Base-by-base conservation (phyloP, 805 yeast genomes). In the Hagleromyces aurorensis region DNA sequence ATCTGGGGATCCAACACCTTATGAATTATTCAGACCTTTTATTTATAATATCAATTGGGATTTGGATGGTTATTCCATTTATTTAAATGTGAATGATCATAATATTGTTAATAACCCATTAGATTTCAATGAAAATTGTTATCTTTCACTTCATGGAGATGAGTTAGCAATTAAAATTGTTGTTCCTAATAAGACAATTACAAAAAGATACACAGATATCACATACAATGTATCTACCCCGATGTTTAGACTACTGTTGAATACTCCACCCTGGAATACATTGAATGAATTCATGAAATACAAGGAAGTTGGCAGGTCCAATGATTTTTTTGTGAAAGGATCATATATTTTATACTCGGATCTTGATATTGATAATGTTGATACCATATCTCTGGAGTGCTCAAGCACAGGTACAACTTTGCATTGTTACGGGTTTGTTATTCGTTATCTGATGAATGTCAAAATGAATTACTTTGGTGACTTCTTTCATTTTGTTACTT, bases 201-300 rank as follows among this genome's bases (percentile, higher is more conserved):
- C 70, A 21, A 57, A 69, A 20, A 70, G 68, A 29, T 65, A 69
- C 3, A 70, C 72, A 1, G 65, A 69, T 0, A 61, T 79, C 10
- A 58, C 65, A 10, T 83, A 66, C 43, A 53, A 56, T 1, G 40
- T 79, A 2, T 39, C 40, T 3, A 78, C 94, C 0, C 73, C 82
- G 0, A 58, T 57, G 27, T 72, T 85, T 41, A 69, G 76, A 27
- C 46, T 91, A 26, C 60, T 70, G 1, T 52, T 87, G 3, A 79
- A 76, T 34, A 73, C 91, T 0, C 97, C 98, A 0, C 79, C 89
- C 1, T 91, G 97, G 95, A 93, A 85, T 48, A 87, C 97, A 0
- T 61, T 75, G 15, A 71, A 75, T 32, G 77, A 79, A 27, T 89
- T 89, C 41, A 52, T 82, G 60, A 67, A 68, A 26, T 57, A 69